Percentiles rank a stretch among this genome's conserved stretches.
These are phyloP conservation scores for Penicillium atrosanguineum DNA, from an alignment of 495 filamentous ascomycete species.

Conservation along the genomic window DNA sequence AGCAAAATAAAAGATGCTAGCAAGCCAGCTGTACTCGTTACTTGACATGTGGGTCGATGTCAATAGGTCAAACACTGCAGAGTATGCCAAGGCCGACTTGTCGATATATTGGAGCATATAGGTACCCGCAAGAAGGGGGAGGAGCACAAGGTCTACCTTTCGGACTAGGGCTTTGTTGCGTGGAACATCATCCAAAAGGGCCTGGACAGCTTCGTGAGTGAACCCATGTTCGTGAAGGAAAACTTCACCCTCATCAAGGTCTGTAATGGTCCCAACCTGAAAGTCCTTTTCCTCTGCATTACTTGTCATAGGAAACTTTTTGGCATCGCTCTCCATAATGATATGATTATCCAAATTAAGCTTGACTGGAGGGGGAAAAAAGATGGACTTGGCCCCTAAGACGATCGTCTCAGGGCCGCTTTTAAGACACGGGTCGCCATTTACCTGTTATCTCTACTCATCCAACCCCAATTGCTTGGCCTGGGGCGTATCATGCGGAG, in stretches of 20 bases:
- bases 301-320: slow-evolving; percentile 4
- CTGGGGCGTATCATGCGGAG: slow-evolving; percentile 4
- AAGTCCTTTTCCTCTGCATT: slow-evolving; percentile 22
- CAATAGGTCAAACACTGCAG: slow-evolving; percentile 36
- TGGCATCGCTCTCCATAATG: slow-evolving; percentile 6
- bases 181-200: slow-evolving; percentile 18
- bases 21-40: slow-evolving; percentile 50
- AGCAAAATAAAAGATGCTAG: slow-evolving; percentile 58
- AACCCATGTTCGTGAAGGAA: slow-evolving; percentile 33
- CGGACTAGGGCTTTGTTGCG: slow-evolving; percentile 30
- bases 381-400: background rate
- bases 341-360: background rate
- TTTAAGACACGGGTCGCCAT: background rate
- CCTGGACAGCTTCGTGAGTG: slow-evolving; percentile 18
- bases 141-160: slow-evolving; percentile 44
- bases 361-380: background rate
- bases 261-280: slow-evolving; percentile 25
- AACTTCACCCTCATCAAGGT: slow-evolving; percentile 33
- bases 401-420: background rate
- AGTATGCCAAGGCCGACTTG: slow-evolving; percentile 36
- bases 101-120: slow-evolving; percentile 45
- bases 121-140: slow-evolving; percentile 51
- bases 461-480: slow-evolving; percentile 1
- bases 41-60: slow-evolving; percentile 27
- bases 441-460: background rate